Evolutionary conservation across 2,329 filamentous ascomycete genomes (phyloP).

Genomic region (Fusarium piperis): DNA sequence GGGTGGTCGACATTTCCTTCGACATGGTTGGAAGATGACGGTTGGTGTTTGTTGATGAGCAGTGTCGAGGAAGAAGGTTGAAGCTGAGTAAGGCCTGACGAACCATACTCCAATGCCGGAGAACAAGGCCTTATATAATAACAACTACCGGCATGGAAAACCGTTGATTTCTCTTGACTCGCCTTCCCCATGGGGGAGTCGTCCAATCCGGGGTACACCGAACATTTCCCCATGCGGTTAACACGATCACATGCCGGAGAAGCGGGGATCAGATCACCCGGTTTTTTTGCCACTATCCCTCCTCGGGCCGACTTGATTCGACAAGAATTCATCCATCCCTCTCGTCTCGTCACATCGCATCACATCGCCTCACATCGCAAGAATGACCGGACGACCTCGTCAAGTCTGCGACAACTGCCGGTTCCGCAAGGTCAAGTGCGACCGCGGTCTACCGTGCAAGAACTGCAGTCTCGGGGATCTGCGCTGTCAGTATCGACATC

Average conservation of each 20-base stretch:
- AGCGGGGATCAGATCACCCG: not conserved
- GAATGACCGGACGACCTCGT: conserved; percentile 8
- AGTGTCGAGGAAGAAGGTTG: not conserved
- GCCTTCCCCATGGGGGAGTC: not conserved
- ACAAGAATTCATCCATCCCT: not conserved
- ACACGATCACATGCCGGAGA: not conserved
- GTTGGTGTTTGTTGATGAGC: not conserved
- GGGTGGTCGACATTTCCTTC: not conserved
- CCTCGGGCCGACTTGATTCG: not conserved
- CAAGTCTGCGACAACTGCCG: conserved; percentile 46
- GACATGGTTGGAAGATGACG: not conserved
- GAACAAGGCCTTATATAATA: not conserved
- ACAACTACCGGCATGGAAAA: not conserved
- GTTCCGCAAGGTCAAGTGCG: conserved; percentile 48
- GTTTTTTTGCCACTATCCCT: not conserved
- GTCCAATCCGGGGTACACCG: conserved; percentile 10
- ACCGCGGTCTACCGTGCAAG: conserved; percentile 44
- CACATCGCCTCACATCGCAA: not conserved
- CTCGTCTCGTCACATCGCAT: too few relatives aligned
- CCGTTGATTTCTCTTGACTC: conserved; percentile 9
- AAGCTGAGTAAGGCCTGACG: not conserved
- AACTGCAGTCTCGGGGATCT: conserved; percentile 42
- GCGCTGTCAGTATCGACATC: conserved; percentile 45
- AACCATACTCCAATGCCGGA: not conserved
- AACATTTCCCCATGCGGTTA: conserved; percentile 24